Evolutionary conservation across 129 eudicot genomes (phyloP), one percentile per base, ranked within the genome.

Genomic region (Solidago caesia): DNA sequence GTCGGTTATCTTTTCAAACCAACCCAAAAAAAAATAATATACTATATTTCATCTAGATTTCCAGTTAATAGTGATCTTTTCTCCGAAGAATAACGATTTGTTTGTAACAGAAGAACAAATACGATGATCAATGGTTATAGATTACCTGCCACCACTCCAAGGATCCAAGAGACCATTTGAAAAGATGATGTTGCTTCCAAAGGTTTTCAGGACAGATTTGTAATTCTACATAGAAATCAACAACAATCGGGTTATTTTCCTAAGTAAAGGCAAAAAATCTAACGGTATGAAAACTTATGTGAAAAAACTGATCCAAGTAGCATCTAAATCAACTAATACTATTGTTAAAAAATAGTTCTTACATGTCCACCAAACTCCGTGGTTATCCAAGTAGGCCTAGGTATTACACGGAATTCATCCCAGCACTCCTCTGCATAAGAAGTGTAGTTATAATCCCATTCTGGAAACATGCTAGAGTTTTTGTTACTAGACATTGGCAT

Each of bases 351-450:
- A 70, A 45, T 7, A 65, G 59, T 7, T 26, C 84, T 64, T 83
- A 92, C 97, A 82, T 85, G 97, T 78, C 98, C 98, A 65, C 98
- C 98, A 53, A 84, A 93, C 82, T 93, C 91, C 0, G 98, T 93
- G 33, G 89, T 84, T 77, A 93, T 88, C 97, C 97, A 93, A 8
- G 87, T 86, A 26, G 96, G 96, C 85, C 96, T 77, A 16, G 98
- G 96, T 43, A 47, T 78, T 63, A 86, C 98, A 42, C 71, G 72
- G 49, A 82, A 93, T 58, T 84, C 77, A 14, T 84, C 69, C 89
- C 78, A 60, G 71, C 98, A 90, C 26, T 59, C 78, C 67, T 81
- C 83, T 29, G 82, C 89, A n/a, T 80, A 85, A 56, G 78, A 67
- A 53, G 89, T 69, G 67, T 46, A 83, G 68, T 88, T 83, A 60